These are phyloP conservation scores for Alternaria atra DNA, from an alignment of 2,329 filamentous ascomycete species.

Conservation along the genomic window DNA sequence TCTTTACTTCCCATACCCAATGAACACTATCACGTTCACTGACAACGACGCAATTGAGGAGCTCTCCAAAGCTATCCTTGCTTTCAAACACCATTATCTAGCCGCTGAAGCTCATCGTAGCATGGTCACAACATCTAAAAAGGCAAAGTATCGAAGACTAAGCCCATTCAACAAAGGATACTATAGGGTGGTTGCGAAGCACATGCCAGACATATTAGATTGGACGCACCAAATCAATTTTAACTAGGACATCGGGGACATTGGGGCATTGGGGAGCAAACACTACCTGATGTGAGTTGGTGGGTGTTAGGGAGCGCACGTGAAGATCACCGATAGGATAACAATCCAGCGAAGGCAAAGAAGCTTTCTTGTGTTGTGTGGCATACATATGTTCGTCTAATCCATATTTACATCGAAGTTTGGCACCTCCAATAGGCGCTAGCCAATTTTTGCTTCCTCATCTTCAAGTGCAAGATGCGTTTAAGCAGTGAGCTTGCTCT, in stretches of 20 bases:
- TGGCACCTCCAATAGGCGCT: no score
- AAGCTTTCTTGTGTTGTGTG: background rate
- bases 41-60: background rate
- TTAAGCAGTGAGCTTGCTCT: constrained; percentile 59
- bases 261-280: background rate
- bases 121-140: background rate
- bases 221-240: background rate
- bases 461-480: background rate
- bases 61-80: background rate
- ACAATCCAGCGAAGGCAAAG: background rate
- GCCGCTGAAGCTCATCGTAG: background rate
- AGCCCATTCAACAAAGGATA: background rate
- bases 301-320: background rate
- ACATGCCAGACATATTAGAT: background rate
- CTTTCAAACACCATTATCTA: background rate
- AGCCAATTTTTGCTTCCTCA: background rate
- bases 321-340: background rate
- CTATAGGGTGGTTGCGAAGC: background rate
- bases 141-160: background rate
- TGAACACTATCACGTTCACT: background rate
- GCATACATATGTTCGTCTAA: constrained; percentile 5
- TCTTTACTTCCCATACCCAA: background rate
- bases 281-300: background rate
- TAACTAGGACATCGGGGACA: background rate
- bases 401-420: constrained; percentile 16